Base-by-base conservation (phyloP, 805 yeast species). In the Candida quercuum region DNA sequence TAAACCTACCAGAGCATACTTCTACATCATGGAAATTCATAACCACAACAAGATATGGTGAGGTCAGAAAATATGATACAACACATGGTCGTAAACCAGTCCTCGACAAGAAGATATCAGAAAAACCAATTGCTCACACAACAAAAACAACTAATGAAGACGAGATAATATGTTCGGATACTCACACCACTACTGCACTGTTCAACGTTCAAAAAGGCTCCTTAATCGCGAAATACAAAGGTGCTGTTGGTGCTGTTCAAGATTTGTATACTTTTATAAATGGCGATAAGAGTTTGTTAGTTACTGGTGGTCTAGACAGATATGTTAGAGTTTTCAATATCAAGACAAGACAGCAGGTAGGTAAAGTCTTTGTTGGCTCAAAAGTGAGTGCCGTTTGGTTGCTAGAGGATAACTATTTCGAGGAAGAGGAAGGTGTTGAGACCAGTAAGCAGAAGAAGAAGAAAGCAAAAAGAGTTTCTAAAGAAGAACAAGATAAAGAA, bases 231-330 rank as follows among this genome's bases (percentile, higher is more conserved):
- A 84, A 86, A 53, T 86, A 67, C 54, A 76, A 79, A 27, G 95
- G 93, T 17, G 76, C 87, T 10, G 81, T 79, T 18, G 89, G 94
- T 40, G 81, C 88, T 1, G 78, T 83, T 32, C 60, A 60, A 19
- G 45, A 62, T 4, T 43, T 57, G 15, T 55, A 42, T 37, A 41
- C 59, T 15, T 37, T 44, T 24, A 38, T 54, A 9, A 23, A 36
- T 4, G 51, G 52, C 1, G 59, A 64, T 10, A 61, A 64, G 5
- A 67, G 68, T 9, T 54, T 81, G 21, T 52, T 89, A 7, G 78
- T 79, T 3, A 69, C 86, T 15, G 97, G 95, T 31, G 95, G 96
- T 0, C 70, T 89, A 17, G 99, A 93, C 54, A 71, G 96, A 51
- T 91, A 87, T 51, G 68, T 86, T 20, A 72, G 96, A 41, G 86